A percentile compares a stretch with the other conserved stretches of the same genome.
Evolutionary conservation across 2,329 filamentous ascomycete species (phyloP).

Genomic region (Bipolaris sorokiniana): DNA sequence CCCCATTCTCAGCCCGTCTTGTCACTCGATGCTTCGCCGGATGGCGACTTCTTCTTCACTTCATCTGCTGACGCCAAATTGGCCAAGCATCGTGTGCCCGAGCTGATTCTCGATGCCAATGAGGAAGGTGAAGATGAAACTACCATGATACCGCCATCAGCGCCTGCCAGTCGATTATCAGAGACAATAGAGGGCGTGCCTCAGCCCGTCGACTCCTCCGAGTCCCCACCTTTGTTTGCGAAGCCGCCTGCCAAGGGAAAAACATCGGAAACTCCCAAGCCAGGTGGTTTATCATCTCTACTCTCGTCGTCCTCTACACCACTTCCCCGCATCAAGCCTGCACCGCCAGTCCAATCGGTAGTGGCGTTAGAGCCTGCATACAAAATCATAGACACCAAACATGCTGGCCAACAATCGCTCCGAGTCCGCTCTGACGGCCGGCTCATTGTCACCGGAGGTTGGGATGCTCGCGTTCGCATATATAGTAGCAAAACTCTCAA

Average conservation of each 20-base stretch:
- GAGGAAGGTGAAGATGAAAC: background rate
- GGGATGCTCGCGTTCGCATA: slow-evolving; percentile 82
- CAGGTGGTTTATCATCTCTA: slow-evolving; percentile 35
- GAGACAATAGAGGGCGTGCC: background rate
- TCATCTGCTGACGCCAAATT: slow-evolving; percentile 82
- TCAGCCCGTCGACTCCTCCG: background rate
- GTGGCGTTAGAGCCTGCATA: slow-evolving; percentile 53
- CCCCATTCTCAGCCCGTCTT: slow-evolving; percentile 81
- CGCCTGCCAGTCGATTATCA: background rate
- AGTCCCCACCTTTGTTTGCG: slow-evolving; percentile 21
- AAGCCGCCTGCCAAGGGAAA: slow-evolving; percentile 21
- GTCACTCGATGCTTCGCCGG: slow-evolving; percentile 58
- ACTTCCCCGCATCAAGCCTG: slow-evolving; percentile 13
- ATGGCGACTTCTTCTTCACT: slow-evolving; percentile 69
- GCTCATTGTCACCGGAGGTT: slow-evolving; percentile 88
- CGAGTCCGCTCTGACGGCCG: slow-evolving; percentile 77
- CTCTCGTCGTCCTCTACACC: slow-evolving; percentile 23
- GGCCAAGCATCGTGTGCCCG: slow-evolving; percentile 73
- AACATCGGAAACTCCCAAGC: slow-evolving; percentile 3
- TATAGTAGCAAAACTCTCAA: slow-evolving; percentile 82
- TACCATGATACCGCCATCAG: background rate
- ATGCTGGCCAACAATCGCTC: slow-evolving; percentile 87
- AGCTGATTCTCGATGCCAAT: slow-evolving; percentile 9
- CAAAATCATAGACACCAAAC: slow-evolving; percentile 76
- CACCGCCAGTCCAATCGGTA: slow-evolving; percentile 6